Conservation (phyloP, 1,284 basidiomycete species). For the Melampsora larici-populina region DNA sequence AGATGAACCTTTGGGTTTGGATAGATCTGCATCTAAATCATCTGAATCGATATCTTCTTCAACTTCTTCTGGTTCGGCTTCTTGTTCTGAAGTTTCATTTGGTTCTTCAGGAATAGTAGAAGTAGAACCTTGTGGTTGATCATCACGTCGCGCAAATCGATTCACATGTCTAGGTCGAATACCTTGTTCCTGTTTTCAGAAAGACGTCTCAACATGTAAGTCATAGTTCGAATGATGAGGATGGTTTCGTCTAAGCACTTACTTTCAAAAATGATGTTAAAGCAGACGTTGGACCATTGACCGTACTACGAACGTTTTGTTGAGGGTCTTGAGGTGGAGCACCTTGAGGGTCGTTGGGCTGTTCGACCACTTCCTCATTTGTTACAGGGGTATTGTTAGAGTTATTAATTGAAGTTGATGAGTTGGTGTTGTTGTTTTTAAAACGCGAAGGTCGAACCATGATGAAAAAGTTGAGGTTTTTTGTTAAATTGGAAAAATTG, state of each 20-base stretch:
- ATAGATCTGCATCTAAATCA: constrained; percentile 21
- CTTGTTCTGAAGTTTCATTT: constrained; percentile 45
- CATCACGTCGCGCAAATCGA: constrained; percentile 49
- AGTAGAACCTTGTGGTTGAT: constrained; percentile 11
- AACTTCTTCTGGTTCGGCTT: constrained; percentile 42
- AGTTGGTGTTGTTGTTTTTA: no score
- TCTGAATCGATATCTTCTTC: constrained; percentile 24
- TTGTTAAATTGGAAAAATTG: no score
- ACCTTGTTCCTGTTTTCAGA: constrained; percentile 64
- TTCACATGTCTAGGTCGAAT: constrained; percentile 58
- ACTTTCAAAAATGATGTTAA: constrained; percentile 86
- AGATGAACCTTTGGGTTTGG: background rate
- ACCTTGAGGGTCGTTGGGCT: background rate
- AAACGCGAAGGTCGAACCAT: no score
- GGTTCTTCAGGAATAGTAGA: constrained; percentile 56
- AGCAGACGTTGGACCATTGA: constrained; percentile 84
- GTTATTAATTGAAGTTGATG: no score
- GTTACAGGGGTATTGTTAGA: no score
- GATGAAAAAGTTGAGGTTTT: no score
- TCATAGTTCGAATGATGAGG: background rate
- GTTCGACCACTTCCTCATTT: no score
- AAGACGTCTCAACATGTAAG: background rate
- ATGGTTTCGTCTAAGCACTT: constrained; percentile 50
- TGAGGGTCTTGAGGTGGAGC: constrained; percentile 44
- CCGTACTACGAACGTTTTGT: constrained; percentile 53